phyloP scores from a whole-genome alignment of 345 rosid genomes.

The Isatis tinctoria region DNA sequence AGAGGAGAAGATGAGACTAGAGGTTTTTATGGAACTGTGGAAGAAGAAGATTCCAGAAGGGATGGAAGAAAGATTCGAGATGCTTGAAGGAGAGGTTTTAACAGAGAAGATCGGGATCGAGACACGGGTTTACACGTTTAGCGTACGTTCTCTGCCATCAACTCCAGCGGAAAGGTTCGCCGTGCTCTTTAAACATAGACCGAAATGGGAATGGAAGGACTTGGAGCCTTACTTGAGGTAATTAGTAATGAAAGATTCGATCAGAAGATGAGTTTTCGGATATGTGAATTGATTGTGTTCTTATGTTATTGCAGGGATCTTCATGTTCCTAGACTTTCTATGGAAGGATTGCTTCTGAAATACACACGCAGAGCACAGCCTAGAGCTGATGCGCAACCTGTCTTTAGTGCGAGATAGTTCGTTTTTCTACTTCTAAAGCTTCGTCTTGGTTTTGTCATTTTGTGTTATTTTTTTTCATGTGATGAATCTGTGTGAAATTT shows the following conservation, averaged over 20 bases:
- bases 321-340: slow-evolving; percentile 73
- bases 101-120: slow-evolving; percentile 79
- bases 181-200: slow-evolving; percentile 58
- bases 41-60: slow-evolving; percentile 55
- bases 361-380: slow-evolving; percentile 79
- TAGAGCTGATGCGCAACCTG: slow-evolving; percentile 58
- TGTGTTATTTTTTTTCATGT: background rate
- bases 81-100: slow-evolving; percentile 91
- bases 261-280: background rate
- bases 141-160: slow-evolving; percentile 64
- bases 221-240: slow-evolving; percentile 85
- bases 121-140: slow-evolving; percentile 61
- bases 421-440: background rate
- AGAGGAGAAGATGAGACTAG: slow-evolving; percentile 61
- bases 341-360: slow-evolving; percentile 80
- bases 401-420: slow-evolving; percentile 70
- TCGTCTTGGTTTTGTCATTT: background rate
- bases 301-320: slow-evolving; percentile 58
- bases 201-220: slow-evolving; percentile 93
- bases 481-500: background rate
- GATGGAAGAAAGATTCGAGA: slow-evolving; percentile 56
- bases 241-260: background rate
- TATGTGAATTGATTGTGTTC: background rate
- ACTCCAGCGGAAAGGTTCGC: slow-evolving; percentile 72
- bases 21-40: slow-evolving; percentile 72